Percentiles rank a stretch among this genome's conserved stretches.
Evolutionary conservation across 2,329 filamentous ascomycete species (phyloP).

Genomic region (Neopestalotiopsis sp.): DNA sequence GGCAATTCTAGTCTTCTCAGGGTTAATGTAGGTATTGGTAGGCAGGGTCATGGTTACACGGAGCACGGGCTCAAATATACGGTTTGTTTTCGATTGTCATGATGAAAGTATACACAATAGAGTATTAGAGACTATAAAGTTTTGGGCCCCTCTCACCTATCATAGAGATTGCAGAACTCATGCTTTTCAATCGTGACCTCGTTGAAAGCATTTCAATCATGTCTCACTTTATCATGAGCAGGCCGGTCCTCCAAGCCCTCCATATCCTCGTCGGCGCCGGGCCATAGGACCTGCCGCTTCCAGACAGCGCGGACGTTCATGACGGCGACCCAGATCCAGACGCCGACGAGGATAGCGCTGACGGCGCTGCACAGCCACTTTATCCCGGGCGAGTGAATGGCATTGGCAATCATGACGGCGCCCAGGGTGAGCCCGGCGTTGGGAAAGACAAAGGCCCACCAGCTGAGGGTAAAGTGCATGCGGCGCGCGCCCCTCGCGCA

Average conservation of each 20-base stretch:
- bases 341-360: constrained; percentile 53
- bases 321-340: constrained; percentile 56
- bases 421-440: constrained; percentile 63
- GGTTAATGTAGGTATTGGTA: no score
- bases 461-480: constrained; percentile 51
- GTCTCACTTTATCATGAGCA: neutral
- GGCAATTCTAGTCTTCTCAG: no score
- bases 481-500: constrained; percentile 39
- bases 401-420: constrained; percentile 56
- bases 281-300: constrained; percentile 52
- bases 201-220: neutral
- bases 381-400: constrained; percentile 51
- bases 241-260: neutral
- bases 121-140: no score
- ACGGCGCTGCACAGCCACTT: constrained; percentile 54
- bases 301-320: constrained; percentile 50
- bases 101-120: no score
- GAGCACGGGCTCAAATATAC: no score
- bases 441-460: constrained; percentile 64
- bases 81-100: no score
- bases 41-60: no score
- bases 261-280: constrained; percentile 26
- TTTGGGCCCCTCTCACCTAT: neutral
- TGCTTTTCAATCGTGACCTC: neutral
- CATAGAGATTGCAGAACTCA: neutral